Conservation (phyloP, 116 monocot genomes). For the Iris pallida region DNA sequence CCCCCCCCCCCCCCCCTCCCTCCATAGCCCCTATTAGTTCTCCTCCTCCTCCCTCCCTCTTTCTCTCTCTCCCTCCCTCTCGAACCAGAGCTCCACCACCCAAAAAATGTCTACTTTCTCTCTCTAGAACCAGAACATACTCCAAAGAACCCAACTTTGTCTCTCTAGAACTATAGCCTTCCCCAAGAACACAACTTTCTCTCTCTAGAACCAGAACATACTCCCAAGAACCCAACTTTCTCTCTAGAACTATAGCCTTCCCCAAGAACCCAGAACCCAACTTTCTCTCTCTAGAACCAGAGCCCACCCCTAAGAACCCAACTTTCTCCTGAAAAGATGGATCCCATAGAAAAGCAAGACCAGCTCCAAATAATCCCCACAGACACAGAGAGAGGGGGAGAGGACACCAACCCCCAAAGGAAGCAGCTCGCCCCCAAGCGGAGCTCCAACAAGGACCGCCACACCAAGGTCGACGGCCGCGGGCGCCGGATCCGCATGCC, state of each 20-base stretch:
- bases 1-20: no score
- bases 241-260: not conserved
- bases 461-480: conserved; percentile 61
- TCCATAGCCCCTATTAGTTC: no score
- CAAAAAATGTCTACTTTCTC: no score
- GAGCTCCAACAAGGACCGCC: conserved; percentile 52
- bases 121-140: not conserved
- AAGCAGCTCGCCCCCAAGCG: conserved; percentile 32
- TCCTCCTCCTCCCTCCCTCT: no score
- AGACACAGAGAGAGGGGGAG: not conserved
- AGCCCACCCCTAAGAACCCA: conserved; percentile 9
- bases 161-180: not conserved
- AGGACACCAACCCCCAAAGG: conserved; percentile 6
- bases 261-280: not conserved
- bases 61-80: no score
- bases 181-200: conserved; percentile 6
- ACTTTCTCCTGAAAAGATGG: conserved; percentile 26
- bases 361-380: conserved; percentile 13
- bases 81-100: no score
- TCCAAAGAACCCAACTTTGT: not conserved
- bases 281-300: no score
- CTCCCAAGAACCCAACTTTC: not conserved
- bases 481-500: conserved; percentile 59
- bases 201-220: not conserved
- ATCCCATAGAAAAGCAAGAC: conserved; percentile 14